Evolutionary conservation across 2,329 filamentous ascomycete species (phyloP), one percentile per base, ranked within the genome.

Genomic region (Hymenoscyphus occultus): DNA sequence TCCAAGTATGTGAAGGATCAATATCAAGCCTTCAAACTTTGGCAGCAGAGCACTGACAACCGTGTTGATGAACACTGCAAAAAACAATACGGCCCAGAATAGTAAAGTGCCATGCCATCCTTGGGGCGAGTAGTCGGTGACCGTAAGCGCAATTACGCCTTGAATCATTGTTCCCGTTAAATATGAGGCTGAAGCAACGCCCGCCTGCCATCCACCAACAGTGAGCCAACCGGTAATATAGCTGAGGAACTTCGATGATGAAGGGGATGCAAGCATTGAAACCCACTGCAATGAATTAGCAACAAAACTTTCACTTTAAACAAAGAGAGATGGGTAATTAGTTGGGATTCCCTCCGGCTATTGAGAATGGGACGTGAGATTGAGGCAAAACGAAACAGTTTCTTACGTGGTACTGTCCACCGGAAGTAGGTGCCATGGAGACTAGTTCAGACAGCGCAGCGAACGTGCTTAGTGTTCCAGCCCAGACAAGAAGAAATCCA

Each of bases 31-130:
- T n/a, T 61, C 59, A 6, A 61, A 31, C 28, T 61, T 48, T 10
- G 59, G 40, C 19, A 61, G 39, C 14, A 45, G n/a, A 10, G 12
- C 19, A 14, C 59, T 22, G 5, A 60, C 5, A 22, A 60, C 59
- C 5, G 59, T 60, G 6, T 19, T 60, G n/a, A 42, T 22, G 22
- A 60, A 60, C 10, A 60, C 39, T 12, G 39, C 39, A 22, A 60
- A 60, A n/a, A 32, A 19, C 28, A 60, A 22, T 7, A 60, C 59
- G 14, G 39, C 39, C n/a, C 28, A 60, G 14, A 28, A 28, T 22
- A 80, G 61, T 5, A 80, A 71, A 0, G 77, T 78, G 31, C 76
- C 77, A 42, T 80, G 78, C 78, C 77, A 80, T 22, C 69, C 65
- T 32, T 78, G 56, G 12, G 71, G 72, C 7, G 65, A 63, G 64